These are phyloP conservation scores for Porphyrellus sp. DNA, from an alignment of 1,284 basidiomycete species.

Conservation along the genomic window DNA sequence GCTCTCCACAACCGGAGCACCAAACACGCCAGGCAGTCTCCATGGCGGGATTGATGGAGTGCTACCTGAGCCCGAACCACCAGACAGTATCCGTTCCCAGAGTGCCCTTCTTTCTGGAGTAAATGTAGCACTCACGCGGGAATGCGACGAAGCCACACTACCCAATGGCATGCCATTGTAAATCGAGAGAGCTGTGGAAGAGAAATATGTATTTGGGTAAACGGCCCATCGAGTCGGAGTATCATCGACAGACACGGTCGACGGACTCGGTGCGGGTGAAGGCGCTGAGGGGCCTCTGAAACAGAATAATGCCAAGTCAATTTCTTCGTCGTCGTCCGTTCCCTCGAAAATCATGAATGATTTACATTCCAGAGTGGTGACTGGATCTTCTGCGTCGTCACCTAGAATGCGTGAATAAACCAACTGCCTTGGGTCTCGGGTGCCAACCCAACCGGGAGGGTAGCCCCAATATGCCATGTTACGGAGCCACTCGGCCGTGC, in stretches of 20 bases:
- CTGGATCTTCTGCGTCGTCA: conserved; percentile 24
- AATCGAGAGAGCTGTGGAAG: conserved; percentile 49
- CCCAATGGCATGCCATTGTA: conserved; percentile 46
- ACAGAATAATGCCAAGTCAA: conserved; percentile 24
- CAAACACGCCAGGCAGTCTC: conserved; percentile 23
- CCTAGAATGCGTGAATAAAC: conserved; percentile 41
- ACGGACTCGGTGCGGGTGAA: not conserved
- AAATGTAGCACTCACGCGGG: conserved; percentile 35
- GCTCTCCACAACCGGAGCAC: not conserved
- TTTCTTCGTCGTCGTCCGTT: conserved; percentile 36
- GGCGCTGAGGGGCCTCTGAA: not conserved
- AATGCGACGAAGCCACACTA: conserved; percentile 20
- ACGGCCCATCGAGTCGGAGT: conserved; percentile 51
- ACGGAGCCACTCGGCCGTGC: conserved; percentile 51
- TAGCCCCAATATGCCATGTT: conserved; percentile 74
- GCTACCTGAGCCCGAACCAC: conserved; percentile 1
- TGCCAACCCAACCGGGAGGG: conserved; percentile 64
- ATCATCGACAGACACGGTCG: not conserved
- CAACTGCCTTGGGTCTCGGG: conserved; percentile 48
- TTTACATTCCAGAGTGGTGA: conserved; percentile 23
- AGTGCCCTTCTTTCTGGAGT: conserved; percentile 39
- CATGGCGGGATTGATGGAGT: conserved; percentile 21
- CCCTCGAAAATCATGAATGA: conserved; percentile 40
- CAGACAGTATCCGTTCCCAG: conserved; percentile 39
- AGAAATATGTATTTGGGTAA: conserved; percentile 61